Conservation (phyloP, 257 asterid species). For the Jaltomata sinuosa region DNA sequence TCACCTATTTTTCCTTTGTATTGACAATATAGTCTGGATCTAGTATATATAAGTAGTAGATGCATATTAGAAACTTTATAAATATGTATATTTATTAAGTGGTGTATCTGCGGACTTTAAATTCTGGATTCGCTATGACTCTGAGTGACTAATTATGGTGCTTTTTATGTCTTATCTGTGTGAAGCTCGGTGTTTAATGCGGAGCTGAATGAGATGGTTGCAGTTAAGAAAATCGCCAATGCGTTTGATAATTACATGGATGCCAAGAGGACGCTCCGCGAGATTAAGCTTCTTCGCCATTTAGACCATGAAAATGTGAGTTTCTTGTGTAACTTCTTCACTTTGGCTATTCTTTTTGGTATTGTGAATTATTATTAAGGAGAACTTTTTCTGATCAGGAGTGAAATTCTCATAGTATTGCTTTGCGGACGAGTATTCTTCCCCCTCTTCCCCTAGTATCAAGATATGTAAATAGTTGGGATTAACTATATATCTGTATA, state of each 20-base stretch:
- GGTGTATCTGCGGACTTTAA: background rate
- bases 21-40: background rate
- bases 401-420: background rate
- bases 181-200: slow-evolving; percentile 75
- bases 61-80: background rate
- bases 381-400: background rate
- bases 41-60: background rate
- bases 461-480: background rate
- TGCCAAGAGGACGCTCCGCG: slow-evolving; percentile 89
- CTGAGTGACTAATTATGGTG: background rate
- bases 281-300: slow-evolving; percentile 94
- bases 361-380: background rate
- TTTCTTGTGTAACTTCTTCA: background rate
- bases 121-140: background rate
- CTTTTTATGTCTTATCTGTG: background rate
- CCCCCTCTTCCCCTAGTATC: background rate
- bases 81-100: background rate
- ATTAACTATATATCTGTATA: background rate
- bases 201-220: slow-evolving; percentile 96
- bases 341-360: background rate
- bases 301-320: slow-evolving; percentile 90
- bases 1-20: background rate
- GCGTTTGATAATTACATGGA: slow-evolving; percentile 94
- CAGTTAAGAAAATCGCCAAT: slow-evolving; percentile 83
- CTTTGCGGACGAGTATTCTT: background rate